Percentiles rank a stretch among this genome's conserved stretches.
phyloP scores from a whole-genome alignment of 306 rosid genomes.

The Calophaca sinica region DNA sequence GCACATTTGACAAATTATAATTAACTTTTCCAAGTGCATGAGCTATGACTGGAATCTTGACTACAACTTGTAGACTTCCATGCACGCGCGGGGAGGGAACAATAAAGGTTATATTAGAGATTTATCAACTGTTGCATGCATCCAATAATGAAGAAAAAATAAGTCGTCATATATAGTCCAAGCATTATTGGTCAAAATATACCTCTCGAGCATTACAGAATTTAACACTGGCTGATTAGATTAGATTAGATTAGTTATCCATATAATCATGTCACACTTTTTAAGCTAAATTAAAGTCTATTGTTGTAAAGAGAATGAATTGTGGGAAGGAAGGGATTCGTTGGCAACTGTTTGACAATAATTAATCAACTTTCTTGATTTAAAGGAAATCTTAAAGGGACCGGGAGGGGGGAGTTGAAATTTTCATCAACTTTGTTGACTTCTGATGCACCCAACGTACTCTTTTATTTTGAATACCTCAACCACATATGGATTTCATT shows the following conservation, averaged over 20 bases:
- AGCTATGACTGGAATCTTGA: constrained; percentile 46
- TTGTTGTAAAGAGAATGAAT: constrained; percentile 27
- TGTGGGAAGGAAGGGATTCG: constrained; percentile 1
- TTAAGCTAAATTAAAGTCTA: constrained; percentile 1
- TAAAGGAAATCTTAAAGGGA: constrained; percentile 27
- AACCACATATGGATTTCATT: constrained; percentile 7
- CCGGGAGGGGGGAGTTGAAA: constrained; percentile 37
- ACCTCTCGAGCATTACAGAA: background rate
- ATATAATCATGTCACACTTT: constrained; percentile 30
- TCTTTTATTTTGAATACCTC: constrained; percentile 27
- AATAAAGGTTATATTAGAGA: constrained; percentile 7
- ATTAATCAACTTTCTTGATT: constrained; percentile 20
- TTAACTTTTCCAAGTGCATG: constrained; percentile 30
- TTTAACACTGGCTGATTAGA: background rate
- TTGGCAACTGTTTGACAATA: constrained; percentile 52
- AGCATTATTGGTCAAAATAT: constrained; percentile 28
- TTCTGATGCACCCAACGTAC: constrained; percentile 36
- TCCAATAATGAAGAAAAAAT: constrained; percentile 32
- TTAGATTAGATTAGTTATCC: background rate
- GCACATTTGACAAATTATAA: constrained; percentile 42
- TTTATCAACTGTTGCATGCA: constrained; percentile 35
- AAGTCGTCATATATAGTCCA: background rate
- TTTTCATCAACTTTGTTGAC: constrained; percentile 54
- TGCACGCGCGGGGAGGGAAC: constrained; percentile 28
- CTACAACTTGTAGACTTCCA: constrained; percentile 33